Base-by-base conservation (phyloP, 768 basidiomycete genomes). In the Clathrus columnatus region DNA sequence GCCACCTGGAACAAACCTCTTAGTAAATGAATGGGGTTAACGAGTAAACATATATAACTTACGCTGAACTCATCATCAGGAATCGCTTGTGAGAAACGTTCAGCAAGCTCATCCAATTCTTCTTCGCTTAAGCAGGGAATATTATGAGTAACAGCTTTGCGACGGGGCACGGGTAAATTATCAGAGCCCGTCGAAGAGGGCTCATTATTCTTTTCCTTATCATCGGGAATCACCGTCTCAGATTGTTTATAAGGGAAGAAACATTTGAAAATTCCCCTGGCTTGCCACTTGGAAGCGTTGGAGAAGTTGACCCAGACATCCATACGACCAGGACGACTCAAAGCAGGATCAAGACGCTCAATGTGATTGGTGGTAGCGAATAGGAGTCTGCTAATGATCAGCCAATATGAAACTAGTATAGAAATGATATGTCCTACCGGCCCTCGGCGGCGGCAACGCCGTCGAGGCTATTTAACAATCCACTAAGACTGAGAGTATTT, bases 341-440 rank as follows among this genome's bases (percentile, higher is more conserved):
- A 77, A 4, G 91, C 90, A 48, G 86, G 91, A 68, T 96, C 92
- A 29, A 96, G 78, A 46, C 90, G 84, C 65, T 95, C 91, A 62
- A 92, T 90, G 66, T 95, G 92, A 70, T 96, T 96, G 11, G 90
- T 92, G 6, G 90, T 92, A 51, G 91, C 91, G 68, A 94, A 93
- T 8, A 94, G 75, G 57, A 95, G 77, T 41, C 88, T 84, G 62
- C 51, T 48, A 58, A 59, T 36, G 29, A 26, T 57, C 20, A 54
- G 55, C 24, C 26, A 47, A 54, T 2, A 28, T 30, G 45, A 41
- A 57, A 50, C 30, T 23, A n/a, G 36, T 20, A 54, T 21, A 24
- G 26, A 59, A 43, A 41, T 46, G 24, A 57, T 49, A 48, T 46
- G 4, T 75, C 86, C 62, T 65, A 89, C 85, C 89, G 83, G 68